Conservation (phyloP, 2,329 filamentous ascomycete species). For the Fusarium sambucinum region DNA sequence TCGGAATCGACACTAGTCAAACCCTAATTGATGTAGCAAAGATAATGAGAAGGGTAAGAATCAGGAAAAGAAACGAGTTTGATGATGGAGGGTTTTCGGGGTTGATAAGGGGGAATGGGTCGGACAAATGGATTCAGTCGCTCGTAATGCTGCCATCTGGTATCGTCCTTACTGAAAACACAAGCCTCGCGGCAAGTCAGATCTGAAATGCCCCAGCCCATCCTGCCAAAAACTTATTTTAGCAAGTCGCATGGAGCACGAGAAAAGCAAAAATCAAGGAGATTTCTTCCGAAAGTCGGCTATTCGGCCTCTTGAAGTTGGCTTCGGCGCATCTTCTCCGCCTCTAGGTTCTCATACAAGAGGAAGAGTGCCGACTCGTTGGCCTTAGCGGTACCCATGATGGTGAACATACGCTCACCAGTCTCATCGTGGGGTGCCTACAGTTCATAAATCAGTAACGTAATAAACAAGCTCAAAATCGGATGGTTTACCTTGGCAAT, state of each 20-base stretch:
- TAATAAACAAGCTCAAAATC: neutral
- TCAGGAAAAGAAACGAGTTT: constrained; percentile 44
- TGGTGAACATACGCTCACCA: constrained; percentile 99
- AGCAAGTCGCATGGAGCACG: constrained; percentile 48
- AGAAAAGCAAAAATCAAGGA: constrained; percentile 48
- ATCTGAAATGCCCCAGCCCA: constrained; percentile 66
- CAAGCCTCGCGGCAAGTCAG: constrained; percentile 73
- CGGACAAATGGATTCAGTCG: constrained; percentile 45
- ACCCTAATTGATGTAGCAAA: constrained; percentile 34
- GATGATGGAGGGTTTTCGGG: constrained; percentile 43
- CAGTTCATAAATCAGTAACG: constrained; percentile 15
- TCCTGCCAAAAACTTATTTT: constrained; percentile 64
- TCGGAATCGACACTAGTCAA: constrained; percentile 19
- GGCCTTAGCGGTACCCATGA: constrained; percentile 92
- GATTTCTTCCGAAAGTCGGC: constrained; percentile 19
- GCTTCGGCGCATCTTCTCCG: constrained; percentile 98
- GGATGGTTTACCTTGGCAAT: constrained; percentile 80
- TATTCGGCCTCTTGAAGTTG: constrained; percentile 73
- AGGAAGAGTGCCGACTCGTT: constrained; percentile 97
- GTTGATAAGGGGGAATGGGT: constrained; percentile 28
- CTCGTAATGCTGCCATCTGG: constrained; percentile 60
- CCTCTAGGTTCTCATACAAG: constrained; percentile 98
- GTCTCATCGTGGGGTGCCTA: constrained; percentile 93
- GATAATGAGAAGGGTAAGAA: constrained; percentile 44
- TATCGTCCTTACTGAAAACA: constrained; percentile 61